Base-by-base conservation (phyloP, 2,329 filamentous ascomycete genomes). In the Pseudogymnoascus sp. region DNA sequence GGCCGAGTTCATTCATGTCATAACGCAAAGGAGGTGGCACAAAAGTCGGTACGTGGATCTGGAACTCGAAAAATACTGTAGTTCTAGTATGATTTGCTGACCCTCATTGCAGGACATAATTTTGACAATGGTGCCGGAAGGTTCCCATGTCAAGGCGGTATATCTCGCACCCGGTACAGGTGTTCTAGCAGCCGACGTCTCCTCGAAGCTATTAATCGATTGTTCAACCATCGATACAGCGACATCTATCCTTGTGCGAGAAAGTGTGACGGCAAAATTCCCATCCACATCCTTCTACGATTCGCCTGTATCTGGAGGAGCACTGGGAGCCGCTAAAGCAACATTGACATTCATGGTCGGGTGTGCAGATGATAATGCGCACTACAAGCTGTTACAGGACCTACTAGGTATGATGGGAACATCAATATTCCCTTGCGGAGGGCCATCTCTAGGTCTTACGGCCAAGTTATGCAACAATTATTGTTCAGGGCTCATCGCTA, bases 211-310 rank as follows among this genome's bases (percentile, higher is more conserved):
- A 19, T 88, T 90, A 70, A 87, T 91, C 67, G 88, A 90, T 72
- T 87, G 83, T 68, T 90, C 87, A 10, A 90, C 88, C 1, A 90
- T 91, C 69, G 88, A 90, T 72, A 85, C 86, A 0, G 80, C 80
- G 63, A 87, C 85, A 2, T 86, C 83, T 1, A 24, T 50, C 8
- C 63, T 65, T 2, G 65, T 68, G 6, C 53, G 43, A 8, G 64
- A 63, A 7, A 33, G 62, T 19, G 61, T 67, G 2, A 43, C 26
- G 5, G 28, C 59, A 38, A 33, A 60, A 12, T 62, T 62, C 24
- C 66, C 66, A 5, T 61, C 0, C 24, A 63, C 65, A 3, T 63
- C 63, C 6, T 77, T 76, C 63, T 74, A 75, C 62, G 75, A 77
- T 62, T 73, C 75, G 4, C 75, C 75, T 1, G 73, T 77, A 7